phyloP scores from a whole-genome alignment of 139 green algal genomes.

The Micractinium conductrix region DNA sequence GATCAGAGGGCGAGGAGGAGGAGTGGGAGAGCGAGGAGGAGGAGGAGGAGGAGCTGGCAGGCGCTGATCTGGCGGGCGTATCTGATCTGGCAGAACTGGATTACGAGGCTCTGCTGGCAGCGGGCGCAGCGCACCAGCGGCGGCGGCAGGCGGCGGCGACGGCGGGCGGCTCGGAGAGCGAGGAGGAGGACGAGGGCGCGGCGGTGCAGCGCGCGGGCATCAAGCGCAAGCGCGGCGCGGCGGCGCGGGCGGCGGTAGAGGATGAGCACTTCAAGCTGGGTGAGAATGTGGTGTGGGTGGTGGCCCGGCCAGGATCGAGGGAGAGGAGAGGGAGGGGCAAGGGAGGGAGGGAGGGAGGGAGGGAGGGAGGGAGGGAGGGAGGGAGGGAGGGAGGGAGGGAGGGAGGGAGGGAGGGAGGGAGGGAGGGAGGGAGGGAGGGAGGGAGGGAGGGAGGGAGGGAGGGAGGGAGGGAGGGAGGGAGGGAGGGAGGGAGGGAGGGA shows the following conservation, averaged over 20 bases:
- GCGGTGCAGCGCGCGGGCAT: background rate
- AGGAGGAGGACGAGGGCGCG: slow-evolving; percentile 25
- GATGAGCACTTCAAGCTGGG: slow-evolving; percentile 83
- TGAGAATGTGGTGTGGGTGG: no score
- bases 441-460: no score
- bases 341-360: no score
- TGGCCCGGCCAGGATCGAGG: no score
- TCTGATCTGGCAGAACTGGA: slow-evolving; percentile 29
- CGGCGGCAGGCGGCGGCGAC: background rate
- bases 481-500: no score
- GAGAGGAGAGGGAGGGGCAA: no score
- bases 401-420: no score
- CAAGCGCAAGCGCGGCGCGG: slow-evolving; percentile 13
- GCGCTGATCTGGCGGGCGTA: background rate
- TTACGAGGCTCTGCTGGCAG: slow-evolving; percentile 46
- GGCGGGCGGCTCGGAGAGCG: background rate
- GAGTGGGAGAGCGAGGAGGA: slow-evolving; percentile 13
- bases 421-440: no score
- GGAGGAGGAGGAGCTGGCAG: slow-evolving; percentile 9
- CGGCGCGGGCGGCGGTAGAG: slow-evolving; percentile 47
- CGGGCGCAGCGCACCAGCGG: slow-evolving; percentile 7
- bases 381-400: no score
- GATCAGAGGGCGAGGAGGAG: slow-evolving; percentile 26
- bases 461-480: no score
- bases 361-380: no score